These are phyloP conservation scores for Fistulinella cinereoalba DNA, from an alignment of 1,284 basidiomycete species.

Conservation along the genomic window DNA sequence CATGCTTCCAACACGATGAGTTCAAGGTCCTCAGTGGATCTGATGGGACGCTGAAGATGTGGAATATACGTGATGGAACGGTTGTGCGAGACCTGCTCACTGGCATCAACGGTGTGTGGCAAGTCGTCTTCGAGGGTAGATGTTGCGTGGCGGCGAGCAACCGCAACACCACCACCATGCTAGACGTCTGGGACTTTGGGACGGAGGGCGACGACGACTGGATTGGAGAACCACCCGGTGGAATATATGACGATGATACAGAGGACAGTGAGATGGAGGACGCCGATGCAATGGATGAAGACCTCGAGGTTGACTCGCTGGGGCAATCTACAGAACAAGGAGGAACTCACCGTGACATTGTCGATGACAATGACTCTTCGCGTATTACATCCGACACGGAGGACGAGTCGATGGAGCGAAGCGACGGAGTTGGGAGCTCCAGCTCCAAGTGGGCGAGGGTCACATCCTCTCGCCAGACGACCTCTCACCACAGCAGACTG, in stretches of 20 bases:
- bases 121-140: slow-evolving; percentile 88
- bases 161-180: slow-evolving; percentile 69
- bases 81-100: slow-evolving; percentile 84
- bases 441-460: slow-evolving; percentile 38
- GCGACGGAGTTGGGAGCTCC: slow-evolving; percentile 32
- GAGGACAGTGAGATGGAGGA: slow-evolving; percentile 55
- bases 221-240: slow-evolving; percentile 50
- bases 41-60: slow-evolving; percentile 96
- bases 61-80: slow-evolving; percentile 85
- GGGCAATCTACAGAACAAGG: slow-evolving; percentile 50
- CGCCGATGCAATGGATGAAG: slow-evolving; percentile 68
- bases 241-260: slow-evolving; percentile 53
- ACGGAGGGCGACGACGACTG: slow-evolving; percentile 58
- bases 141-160: slow-evolving; percentile 94
- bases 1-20: slow-evolving; percentile 96
- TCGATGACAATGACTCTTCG: slow-evolving; percentile 29
- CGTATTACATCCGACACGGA: slow-evolving; percentile 22
- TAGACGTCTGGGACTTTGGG: slow-evolving; percentile 88
- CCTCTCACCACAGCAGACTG: slow-evolving; percentile 14
- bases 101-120: slow-evolving; percentile 91
- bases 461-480: slow-evolving; percentile 23
- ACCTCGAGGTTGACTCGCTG: slow-evolving; percentile 47
- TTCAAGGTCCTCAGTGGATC: slow-evolving; percentile 92
- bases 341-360: slow-evolving; percentile 37
- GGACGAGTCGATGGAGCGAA: slow-evolving; percentile 34